A percentile compares a stretch with the other conserved stretches of the same genome.
Conservation (phyloP, 768 basidiomycete species). For the Leccinum disarticulatum region DNA sequence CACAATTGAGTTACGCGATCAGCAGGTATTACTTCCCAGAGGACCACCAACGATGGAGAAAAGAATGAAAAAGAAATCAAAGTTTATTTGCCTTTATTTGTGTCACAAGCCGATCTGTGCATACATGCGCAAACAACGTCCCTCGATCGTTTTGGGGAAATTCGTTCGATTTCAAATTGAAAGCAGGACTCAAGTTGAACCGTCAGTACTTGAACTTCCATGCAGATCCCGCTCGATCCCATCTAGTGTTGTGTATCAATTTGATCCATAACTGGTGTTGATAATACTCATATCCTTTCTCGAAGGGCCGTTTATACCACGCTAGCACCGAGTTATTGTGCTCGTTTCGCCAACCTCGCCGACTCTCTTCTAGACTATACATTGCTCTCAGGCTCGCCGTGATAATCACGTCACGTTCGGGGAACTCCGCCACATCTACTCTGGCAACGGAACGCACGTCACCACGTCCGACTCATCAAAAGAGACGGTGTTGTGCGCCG, state of each 20-base stretch:
- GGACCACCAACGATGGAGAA: background rate
- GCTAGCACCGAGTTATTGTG: too few species aligned
- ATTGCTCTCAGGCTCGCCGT: background rate
- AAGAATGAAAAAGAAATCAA: background rate
- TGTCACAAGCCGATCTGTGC: background rate
- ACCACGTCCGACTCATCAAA: background rate
- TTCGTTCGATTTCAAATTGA: background rate
- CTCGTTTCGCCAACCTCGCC: background rate
- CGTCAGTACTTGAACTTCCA: too few species aligned
- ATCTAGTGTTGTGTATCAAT: too few species aligned
- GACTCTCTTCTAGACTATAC: background rate
- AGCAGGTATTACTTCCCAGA: background rate
- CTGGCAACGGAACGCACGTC: background rate
- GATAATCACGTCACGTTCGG: background rate
- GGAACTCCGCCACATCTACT: background rate
- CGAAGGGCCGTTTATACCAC: too few species aligned
- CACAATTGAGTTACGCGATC: constrained; percentile 4
- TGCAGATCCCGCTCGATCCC: too few species aligned
- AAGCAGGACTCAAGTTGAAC: background rate
- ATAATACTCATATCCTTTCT: too few species aligned
- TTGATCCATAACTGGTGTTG: too few species aligned
- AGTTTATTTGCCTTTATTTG: background rate
- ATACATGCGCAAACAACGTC: background rate
- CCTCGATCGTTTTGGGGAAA: too few species aligned
- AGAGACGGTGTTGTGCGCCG: background rate